These are phyloP conservation scores for Heliamphora pulchella DNA, from an alignment of 179 eudicot species.

Conservation along the genomic window DNA sequence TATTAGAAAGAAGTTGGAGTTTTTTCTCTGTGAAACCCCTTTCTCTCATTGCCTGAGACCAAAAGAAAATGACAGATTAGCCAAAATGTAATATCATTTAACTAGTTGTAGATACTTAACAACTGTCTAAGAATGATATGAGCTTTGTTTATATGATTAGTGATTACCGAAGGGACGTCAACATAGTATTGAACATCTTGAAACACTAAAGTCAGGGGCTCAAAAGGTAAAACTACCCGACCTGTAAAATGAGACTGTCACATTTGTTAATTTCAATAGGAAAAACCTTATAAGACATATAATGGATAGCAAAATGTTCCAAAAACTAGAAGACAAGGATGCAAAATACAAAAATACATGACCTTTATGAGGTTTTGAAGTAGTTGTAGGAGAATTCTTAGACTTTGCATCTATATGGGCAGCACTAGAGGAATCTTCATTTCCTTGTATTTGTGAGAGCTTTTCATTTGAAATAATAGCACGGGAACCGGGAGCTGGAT, in stretches of 20 bases:
- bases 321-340: background rate
- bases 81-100: background rate
- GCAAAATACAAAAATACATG: background rate
- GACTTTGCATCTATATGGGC: conserved; percentile 12
- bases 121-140: background rate
- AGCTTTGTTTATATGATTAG: conserved; percentile 20
- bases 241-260: conserved; percentile 35
- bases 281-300: background rate
- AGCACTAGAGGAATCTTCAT: conserved; percentile 19
- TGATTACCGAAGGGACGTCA: conserved; percentile 58
- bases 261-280: background rate
- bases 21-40: conserved; percentile 37
- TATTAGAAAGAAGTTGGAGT: conserved; percentile 43
- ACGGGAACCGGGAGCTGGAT: conserved; percentile 63
- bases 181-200: conserved; percentile 62
- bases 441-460: conserved; percentile 38
- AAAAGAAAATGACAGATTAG: conserved; percentile 5
- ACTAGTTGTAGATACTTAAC: conserved; percentile 1
- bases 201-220: conserved; percentile 56
- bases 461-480: conserved; percentile 65
- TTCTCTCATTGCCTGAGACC: conserved; percentile 45
- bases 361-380: background rate
- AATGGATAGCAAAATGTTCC: background rate
- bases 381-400: background rate
- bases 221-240: conserved; percentile 57